These are phyloP conservation scores for Collybia mongolica DNA, from an alignment of 768 basidiomycete species.

Conservation along the genomic window DNA sequence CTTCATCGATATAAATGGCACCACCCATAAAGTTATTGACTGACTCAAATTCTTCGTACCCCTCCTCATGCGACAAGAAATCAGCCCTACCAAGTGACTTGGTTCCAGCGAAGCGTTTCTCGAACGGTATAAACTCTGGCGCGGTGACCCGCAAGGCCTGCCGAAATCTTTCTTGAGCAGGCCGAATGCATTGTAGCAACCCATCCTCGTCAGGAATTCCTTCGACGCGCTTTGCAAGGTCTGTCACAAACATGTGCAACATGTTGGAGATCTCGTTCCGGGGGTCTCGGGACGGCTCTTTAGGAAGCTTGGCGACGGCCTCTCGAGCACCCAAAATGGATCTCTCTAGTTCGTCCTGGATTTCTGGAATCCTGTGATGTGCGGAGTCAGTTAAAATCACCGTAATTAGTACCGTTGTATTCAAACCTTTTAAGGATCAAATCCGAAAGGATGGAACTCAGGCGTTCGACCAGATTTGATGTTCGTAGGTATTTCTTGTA, in stretches of 20 bases:
- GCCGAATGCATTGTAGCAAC: constrained; percentile 54
- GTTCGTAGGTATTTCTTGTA: constrained; percentile 59
- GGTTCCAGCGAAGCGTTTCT: constrained; percentile 10
- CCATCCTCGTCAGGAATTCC: constrained; percentile 54
- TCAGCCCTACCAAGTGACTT: constrained; percentile 14
- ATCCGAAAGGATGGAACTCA: constrained; percentile 62
- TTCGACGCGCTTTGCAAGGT: constrained; percentile 43
- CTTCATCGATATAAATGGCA: constrained; percentile 51
- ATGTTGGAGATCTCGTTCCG: constrained; percentile 52
- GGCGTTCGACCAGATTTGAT: constrained; percentile 47
- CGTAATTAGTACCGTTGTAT: not conserved
- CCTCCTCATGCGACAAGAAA: constrained; percentile 44
- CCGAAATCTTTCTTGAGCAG: constrained; percentile 46
- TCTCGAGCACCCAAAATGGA: constrained; percentile 39
- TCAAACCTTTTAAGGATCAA: constrained; percentile 59
- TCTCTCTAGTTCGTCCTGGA: constrained; percentile 55
- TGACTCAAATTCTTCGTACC: constrained; percentile 4
- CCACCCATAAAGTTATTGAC: no score
- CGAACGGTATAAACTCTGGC: constrained; percentile 58
- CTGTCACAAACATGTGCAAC: constrained; percentile 44
- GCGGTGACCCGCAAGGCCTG: constrained; percentile 48
- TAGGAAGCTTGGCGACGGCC: constrained; percentile 35
- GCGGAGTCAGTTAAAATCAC: not conserved
- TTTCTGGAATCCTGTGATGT: constrained; percentile 52
- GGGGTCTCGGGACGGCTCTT: constrained; percentile 53